Evolutionary conservation across 2,329 filamentous ascomycete genomes (phyloP).

Genomic region (Fusarium pseudonygamai): DNA sequence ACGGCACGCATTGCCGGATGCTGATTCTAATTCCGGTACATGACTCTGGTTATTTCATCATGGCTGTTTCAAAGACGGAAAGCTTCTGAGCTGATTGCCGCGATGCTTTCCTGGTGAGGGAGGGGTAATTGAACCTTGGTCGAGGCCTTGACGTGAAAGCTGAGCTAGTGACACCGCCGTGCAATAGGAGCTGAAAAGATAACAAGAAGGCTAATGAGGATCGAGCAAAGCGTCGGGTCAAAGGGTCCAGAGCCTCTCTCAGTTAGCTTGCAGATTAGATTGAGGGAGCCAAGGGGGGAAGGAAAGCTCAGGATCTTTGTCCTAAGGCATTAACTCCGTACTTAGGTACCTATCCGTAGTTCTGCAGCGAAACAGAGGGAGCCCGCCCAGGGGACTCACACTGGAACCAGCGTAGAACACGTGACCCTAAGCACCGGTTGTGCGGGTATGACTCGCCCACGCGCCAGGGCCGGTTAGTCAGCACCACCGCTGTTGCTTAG

Average conservation of each 20-base stretch:
- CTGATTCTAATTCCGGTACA: background rate
- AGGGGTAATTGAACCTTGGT: background rate
- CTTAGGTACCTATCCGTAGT: background rate
- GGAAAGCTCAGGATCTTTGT: background rate
- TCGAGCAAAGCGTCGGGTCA: conserved; percentile 1
- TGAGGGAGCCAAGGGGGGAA: conserved; percentile 18
- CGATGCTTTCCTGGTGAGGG: conserved; percentile 2
- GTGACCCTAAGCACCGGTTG: no score
- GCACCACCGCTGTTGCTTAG: no score
- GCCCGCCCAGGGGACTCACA: no score
- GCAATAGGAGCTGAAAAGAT: conserved; percentile 20
- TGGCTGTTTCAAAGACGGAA: background rate
- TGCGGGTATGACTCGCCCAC: no score
- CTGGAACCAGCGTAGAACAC: no score
- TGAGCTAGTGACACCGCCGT: conserved; percentile 24
- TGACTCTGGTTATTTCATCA: conserved; percentile 14
- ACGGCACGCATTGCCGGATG: background rate
- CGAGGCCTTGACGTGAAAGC: background rate
- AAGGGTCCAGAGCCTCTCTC: background rate
- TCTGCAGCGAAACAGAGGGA: no score
- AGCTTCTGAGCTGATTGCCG: background rate
- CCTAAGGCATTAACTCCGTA: background rate
- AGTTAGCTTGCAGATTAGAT: background rate
- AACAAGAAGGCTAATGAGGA: conserved; percentile 18
- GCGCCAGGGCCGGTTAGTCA: no score